Percentiles rank a stretch among this genome's conserved stretches.
Conservation (phyloP, 2,329 filamentous ascomycete genomes). For the Raffaelea deltoideospora region DNA sequence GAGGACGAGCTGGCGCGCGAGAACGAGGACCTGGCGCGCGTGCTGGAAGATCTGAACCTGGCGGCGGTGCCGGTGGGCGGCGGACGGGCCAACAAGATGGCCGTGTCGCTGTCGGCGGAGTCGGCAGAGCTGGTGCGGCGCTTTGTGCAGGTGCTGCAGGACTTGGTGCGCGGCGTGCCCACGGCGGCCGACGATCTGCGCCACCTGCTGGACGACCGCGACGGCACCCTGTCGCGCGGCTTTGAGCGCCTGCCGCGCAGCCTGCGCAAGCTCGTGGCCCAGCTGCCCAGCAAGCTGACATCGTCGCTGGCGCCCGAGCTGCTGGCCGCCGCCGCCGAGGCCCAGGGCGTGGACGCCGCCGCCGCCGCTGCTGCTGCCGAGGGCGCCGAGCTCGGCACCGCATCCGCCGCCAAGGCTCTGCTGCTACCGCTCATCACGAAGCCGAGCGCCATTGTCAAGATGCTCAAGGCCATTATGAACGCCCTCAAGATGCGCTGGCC, state of each 20-base stretch:
- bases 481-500: conserved; percentile 81
- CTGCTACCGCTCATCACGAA: conserved; percentile 64
- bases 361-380: conserved; percentile 27
- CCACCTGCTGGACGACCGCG: conserved; percentile 42
- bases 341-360: conserved; percentile 47
- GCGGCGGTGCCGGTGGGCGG: conserved; percentile 28
- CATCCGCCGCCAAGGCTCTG: conserved; percentile 47
- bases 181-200: conserved; percentile 86
- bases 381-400: conserved; percentile 28
- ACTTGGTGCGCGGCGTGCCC: conserved; percentile 81
- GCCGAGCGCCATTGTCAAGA: conserved; percentile 68
- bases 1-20: conserved; percentile 29
- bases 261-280: conserved; percentile 73
- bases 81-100: conserved; percentile 16
- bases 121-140: conserved; percentile 66
- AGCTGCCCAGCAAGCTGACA: conserved; percentile 69
- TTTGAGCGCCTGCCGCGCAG: conserved; percentile 59
- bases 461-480: conserved; percentile 82
- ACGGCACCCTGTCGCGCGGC: conserved; percentile 41
- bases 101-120: conserved; percentile 71
- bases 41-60: conserved; percentile 75
- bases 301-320: conserved; percentile 65
- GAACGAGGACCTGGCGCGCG: conserved; percentile 57
- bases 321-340: conserved; percentile 62
- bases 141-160: conserved; percentile 84